Base-by-base conservation (phyloP, 495 filamentous ascomycete genomes). In the Copromyces sp. region DNA sequence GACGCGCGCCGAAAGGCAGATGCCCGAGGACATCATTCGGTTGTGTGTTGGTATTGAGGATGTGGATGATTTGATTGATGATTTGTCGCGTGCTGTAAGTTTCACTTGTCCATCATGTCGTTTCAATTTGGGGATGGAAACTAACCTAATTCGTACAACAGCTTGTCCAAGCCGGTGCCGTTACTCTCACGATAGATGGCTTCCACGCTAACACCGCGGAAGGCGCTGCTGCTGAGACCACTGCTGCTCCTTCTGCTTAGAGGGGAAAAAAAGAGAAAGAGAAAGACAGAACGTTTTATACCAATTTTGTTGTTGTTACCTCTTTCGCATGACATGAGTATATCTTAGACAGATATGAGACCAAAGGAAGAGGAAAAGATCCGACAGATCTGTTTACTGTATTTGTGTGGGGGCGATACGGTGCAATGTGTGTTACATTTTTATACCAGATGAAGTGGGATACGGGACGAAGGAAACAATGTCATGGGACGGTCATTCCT, bases 11-110 rank as follows among this genome's bases (percentile, higher is more conserved):
- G 95, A 99, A 83, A 87, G 95, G 75, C 89, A 91, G 69, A 90
- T 99, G 88, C 95, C 95, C 20, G 95, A 99, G 82, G 95, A 99
- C 82, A 89, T 99, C 59, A 98, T 99, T 72, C 85, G 95, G 71
- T 81, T 99, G 73, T 99, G 95, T 81, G 94, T 99, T 41, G 95
- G 95, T 38, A 99, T 99, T 80, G 95, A 99, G 79, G 96, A 99
- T 82, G 90, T 86, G 11, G 89, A 93, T 77, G 95, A 99, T 83
- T 78, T 99, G 78, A 93, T 98, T 78, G 95, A 98, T 78, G 95
- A 99, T 84, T 83, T 99, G 75, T 89, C 87, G 71, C 88, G 93
- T 71, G 95, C 95, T 73, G 92, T 97, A 89, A 86, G 93, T 92
- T 39, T 75, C 8, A 32, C 11, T 20, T 29, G n/a, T 53, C 42